Percentiles rank a stretch among this genome's conserved stretches.
Evolutionary conservation across 2,329 filamentous ascomycete species (phyloP).

Genomic region (Myriosclerotinia scirpicola): DNA sequence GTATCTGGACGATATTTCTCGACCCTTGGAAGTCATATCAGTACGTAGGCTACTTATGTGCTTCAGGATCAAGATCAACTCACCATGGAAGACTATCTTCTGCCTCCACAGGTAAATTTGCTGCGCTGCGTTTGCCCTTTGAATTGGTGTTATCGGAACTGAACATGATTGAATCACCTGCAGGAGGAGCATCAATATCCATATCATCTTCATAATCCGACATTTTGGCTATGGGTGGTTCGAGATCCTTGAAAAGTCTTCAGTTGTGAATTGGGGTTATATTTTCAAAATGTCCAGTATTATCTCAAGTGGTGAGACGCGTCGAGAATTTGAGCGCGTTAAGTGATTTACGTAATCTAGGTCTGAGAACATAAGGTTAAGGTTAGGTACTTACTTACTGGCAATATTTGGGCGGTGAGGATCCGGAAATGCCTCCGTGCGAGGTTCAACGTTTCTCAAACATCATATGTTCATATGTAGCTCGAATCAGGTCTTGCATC

Average conservation of each 20-base stretch:
- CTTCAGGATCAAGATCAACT: slow-evolving; percentile 29
- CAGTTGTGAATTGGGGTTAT: background rate
- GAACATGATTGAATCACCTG: slow-evolving; percentile 60
- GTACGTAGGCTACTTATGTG: slow-evolving; percentile 26
- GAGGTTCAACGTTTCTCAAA: too few relatives aligned
- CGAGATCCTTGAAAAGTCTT: background rate
- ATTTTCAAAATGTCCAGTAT: background rate
- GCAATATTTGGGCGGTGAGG: slow-evolving; percentile 6
- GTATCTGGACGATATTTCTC: slow-evolving; percentile 94
- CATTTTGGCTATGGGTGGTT: slow-evolving; percentile 43
- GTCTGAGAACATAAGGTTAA: background rate
- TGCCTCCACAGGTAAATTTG: slow-evolving; percentile 89
- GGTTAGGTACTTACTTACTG: too few relatives aligned
- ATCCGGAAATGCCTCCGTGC: too few relatives aligned
- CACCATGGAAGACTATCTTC: slow-evolving; percentile 94
- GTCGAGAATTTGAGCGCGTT: slow-evolving; percentile 23
- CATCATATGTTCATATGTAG: too few relatives aligned
- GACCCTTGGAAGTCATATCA: slow-evolving; percentile 58
- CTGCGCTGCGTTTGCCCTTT: slow-evolving; percentile 89
- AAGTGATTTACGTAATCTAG: slow-evolving; percentile 21
- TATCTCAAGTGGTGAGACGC: slow-evolving; percentile 17
- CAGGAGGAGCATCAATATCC: slow-evolving; percentile 61
- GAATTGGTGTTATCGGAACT: slow-evolving; percentile 69
- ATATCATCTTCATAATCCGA: slow-evolving; percentile 64
- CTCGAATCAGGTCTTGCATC: too few relatives aligned